Conservation (phyloP, 2,329 filamentous ascomycete species). For the Fusarium goolgardi region DNA sequence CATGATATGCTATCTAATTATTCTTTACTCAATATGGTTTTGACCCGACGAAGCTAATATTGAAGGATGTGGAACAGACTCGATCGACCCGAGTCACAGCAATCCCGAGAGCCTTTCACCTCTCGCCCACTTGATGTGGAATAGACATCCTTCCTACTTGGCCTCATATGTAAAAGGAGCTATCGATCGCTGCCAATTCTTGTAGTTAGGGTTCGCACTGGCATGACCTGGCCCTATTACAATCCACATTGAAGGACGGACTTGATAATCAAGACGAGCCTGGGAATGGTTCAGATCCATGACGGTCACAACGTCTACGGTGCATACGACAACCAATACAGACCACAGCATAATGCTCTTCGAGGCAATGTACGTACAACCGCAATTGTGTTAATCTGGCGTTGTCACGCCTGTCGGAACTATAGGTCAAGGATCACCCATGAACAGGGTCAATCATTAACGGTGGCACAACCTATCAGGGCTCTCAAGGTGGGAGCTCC, state of each 20-base stretch:
- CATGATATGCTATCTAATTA: not conserved
- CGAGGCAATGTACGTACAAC: constrained; percentile 31
- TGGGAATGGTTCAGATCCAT: constrained; percentile 14
- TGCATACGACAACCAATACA: constrained; percentile 23
- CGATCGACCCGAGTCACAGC: constrained; percentile 1
- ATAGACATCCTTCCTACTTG: not conserved
- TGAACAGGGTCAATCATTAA: constrained; percentile 31
- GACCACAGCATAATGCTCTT: constrained; percentile 14
- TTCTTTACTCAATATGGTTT: constrained; percentile 15
- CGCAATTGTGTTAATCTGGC: constrained; percentile 33
- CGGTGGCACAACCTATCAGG: constrained; percentile 41
- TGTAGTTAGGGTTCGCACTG: constrained; percentile 18
- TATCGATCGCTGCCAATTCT: constrained; percentile 11
- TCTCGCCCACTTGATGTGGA: not conserved
- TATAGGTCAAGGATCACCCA: constrained; percentile 39
- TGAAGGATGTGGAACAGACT: constrained; percentile 38
- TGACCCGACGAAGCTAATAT: constrained; percentile 36
- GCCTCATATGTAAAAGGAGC: constrained; percentile 1
- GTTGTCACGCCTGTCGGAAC: constrained; percentile 20
- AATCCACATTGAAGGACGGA: constrained; percentile 11
- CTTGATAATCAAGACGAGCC: constrained; percentile 18
- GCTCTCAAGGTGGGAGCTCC: constrained; percentile 3
- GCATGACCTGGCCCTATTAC: constrained; percentile 7
- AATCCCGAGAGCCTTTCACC: constrained; percentile 21
- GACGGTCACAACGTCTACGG: constrained; percentile 11